Evolutionary conservation across 805 yeast genomes (phyloP).

Genomic region (Starmerella riodocensis): DNA sequence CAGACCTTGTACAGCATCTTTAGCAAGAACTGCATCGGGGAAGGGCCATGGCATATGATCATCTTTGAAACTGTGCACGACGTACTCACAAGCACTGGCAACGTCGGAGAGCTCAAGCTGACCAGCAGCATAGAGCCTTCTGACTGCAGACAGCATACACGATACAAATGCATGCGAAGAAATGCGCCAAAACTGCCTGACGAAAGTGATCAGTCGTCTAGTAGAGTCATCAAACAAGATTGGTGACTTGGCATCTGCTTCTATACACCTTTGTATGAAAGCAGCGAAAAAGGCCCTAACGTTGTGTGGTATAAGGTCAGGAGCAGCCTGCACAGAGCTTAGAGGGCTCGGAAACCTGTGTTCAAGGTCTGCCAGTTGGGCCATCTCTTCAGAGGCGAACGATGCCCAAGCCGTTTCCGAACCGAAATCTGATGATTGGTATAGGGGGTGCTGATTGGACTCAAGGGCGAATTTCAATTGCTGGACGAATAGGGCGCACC

Average conservation of each 20-base stretch:
- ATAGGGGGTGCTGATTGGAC: conserved; percentile 26
- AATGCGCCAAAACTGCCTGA: conserved; percentile 14
- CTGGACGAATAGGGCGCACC: conserved; percentile 1
- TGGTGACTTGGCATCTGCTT: conserved; percentile 16
- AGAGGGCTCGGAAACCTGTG: conserved; percentile 5
- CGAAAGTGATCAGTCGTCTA: conserved; percentile 7
- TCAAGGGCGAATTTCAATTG: conserved; percentile 19
- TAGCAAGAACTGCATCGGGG: conserved; percentile 5
- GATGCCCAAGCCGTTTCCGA: conserved; percentile 32
- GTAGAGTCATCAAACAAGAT: conserved; percentile 12
- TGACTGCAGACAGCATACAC: conserved; percentile 11
- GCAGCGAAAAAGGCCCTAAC: conserved; percentile 32
- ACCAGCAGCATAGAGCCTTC: conserved; percentile 1
- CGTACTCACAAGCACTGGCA: conserved; percentile 5
- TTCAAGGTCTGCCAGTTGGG: conserved; percentile 22
- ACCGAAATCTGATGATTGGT: conserved; percentile 30
- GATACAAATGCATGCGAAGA: conserved; percentile 1
- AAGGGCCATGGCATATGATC: conserved; percentile 9
- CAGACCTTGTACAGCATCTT: background rate
- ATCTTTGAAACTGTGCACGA: background rate
- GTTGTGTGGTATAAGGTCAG: conserved; percentile 17
- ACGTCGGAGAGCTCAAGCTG: conserved; percentile 2
- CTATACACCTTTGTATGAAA: conserved; percentile 34
- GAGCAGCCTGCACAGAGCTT: background rate
- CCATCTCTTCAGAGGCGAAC: conserved; percentile 28